Base-by-base conservation (phyloP, 2,329 filamentous ascomycete species). In the Thermothelomyces thermophilus region DNA sequence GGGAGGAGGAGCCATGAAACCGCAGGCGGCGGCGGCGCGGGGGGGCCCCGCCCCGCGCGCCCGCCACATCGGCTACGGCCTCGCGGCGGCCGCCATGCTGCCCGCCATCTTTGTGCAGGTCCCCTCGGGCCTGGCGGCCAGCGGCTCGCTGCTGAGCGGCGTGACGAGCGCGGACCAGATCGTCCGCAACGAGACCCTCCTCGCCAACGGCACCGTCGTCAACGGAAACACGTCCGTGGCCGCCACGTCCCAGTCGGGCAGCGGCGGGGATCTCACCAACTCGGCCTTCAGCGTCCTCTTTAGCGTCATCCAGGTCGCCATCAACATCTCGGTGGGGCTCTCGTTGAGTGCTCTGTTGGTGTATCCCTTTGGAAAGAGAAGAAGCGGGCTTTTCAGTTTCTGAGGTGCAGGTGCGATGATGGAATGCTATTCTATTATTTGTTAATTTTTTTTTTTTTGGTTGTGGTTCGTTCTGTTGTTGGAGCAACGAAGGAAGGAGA, bases 31-130 rank as follows among this genome's bases (percentile, higher is more conserved):
- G 30, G 30, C 30, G 30, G 5, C 5, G 5, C 5, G 24, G 5
- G 24, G 24, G 19, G 57, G 58, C 46, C 55, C 55, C 43, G 40
- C 63, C 51, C 61, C 66, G 55, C 61, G 56, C 41, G 50, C 68
- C n/a, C 65, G 73, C 6, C 67, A 72, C 6, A 69, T 81, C 5
- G 82, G 84, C 11, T 89, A 90, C 63, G 86, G 86, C 1, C 78
- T 95, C 2, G 90, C 90, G 0, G 89, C 89, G 0, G 87, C 88
- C 0, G 85, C 87, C 1, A 87, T 95, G 74, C 70, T 95, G 9
- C 90, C 90, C 0, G 90, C 86, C 5, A 94, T 95, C 56, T 94
- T 94, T 55, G 77, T 84, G 2, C 80, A 82, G 56, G 80, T 84
- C 22, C 80, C 80, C 0, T 79, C 76, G 17, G 78, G 80, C 24